These are phyloP conservation scores for Myriosclerotinia scirpicola DNA, from an alignment of 2,329 filamentous ascomycete species.

Conservation along the genomic window DNA sequence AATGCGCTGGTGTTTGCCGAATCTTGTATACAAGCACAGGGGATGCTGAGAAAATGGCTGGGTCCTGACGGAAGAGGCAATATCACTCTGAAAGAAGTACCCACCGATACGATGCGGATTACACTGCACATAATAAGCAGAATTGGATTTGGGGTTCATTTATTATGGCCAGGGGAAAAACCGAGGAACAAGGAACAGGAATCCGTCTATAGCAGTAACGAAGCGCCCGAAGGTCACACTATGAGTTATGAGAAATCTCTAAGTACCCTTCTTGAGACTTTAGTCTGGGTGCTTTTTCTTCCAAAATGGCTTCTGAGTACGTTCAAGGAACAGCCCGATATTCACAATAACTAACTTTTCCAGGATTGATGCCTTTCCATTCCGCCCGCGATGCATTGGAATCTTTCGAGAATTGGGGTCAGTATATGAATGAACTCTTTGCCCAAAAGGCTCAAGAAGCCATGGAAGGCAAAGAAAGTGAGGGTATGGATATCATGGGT, in stretches of 20 bases:
- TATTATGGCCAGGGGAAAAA: slow-evolving; percentile 63
- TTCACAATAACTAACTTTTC: slow-evolving; percentile 16
- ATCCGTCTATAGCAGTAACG: slow-evolving; percentile 43
- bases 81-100: slow-evolving; percentile 50
- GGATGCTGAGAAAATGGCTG: slow-evolving; percentile 61
- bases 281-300: slow-evolving; percentile 53
- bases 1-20: slow-evolving; percentile 66
- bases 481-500: slow-evolving; percentile 57
- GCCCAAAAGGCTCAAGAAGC: slow-evolving; percentile 51
- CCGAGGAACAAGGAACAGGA: slow-evolving; percentile 48
- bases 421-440: slow-evolving; percentile 62
- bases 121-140: slow-evolving; percentile 61
- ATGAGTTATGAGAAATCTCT: slow-evolving; percentile 58
- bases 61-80: slow-evolving; percentile 45
- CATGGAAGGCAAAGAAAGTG: slow-evolving; percentile 41
- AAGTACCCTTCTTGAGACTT: slow-evolving; percentile 52
- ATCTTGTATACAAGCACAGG: slow-evolving; percentile 60
- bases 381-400: slow-evolving; percentile 47
- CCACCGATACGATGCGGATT: slow-evolving; percentile 65
- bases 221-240: slow-evolving; percentile 45
- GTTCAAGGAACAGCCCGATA: slow-evolving; percentile 24
- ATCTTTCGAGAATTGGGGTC: slow-evolving; percentile 56
- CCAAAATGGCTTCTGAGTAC: slow-evolving; percentile 52
- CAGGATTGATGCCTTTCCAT: slow-evolving; percentile 47
- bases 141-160: slow-evolving; percentile 67